These are phyloP conservation scores for Camillea tinctor DNA, from an alignment of 2,329 filamentous ascomycete genomes.

Conservation along the genomic window DNA sequence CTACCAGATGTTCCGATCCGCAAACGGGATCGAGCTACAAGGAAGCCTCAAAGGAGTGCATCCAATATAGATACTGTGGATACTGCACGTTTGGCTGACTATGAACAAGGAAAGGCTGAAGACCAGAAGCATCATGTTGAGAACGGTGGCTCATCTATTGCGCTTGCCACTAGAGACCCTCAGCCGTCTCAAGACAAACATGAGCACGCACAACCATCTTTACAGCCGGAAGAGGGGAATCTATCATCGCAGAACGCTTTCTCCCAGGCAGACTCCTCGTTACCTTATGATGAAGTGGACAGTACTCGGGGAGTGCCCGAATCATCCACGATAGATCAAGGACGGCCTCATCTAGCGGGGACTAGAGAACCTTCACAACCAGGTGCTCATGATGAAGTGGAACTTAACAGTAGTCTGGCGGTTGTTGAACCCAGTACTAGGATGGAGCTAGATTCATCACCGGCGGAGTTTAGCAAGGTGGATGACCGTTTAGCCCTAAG, in stretches of 20 bases:
- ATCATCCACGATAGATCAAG: neutral
- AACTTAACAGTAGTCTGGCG: neutral
- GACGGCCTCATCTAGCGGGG: neutral
- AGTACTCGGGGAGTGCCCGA: neutral
- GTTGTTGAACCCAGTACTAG: neutral
- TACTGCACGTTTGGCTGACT: neutral
- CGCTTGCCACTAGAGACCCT: neutral
- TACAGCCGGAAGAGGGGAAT: neutral
- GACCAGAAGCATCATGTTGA: neutral
- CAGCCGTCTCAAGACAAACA: neutral
- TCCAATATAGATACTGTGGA: neutral
- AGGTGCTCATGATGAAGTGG: neutral
- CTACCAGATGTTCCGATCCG: constrained; percentile 1
- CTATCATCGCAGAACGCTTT: neutral
- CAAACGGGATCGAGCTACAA: constrained; percentile 1
- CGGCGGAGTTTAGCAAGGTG: neutral
- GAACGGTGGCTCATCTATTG: neutral
- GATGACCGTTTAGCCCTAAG: neutral
- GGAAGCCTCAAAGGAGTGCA: neutral
- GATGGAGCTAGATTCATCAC: neutral
- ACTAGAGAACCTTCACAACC: neutral
- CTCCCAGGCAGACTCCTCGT: neutral
- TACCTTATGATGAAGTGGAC: neutral
- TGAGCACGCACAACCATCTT: neutral
- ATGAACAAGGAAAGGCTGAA: neutral